phyloP scores from a whole-genome alignment of 2,329 filamentous ascomycete genomes.

The Erysiphe neolycopersici region DNA sequence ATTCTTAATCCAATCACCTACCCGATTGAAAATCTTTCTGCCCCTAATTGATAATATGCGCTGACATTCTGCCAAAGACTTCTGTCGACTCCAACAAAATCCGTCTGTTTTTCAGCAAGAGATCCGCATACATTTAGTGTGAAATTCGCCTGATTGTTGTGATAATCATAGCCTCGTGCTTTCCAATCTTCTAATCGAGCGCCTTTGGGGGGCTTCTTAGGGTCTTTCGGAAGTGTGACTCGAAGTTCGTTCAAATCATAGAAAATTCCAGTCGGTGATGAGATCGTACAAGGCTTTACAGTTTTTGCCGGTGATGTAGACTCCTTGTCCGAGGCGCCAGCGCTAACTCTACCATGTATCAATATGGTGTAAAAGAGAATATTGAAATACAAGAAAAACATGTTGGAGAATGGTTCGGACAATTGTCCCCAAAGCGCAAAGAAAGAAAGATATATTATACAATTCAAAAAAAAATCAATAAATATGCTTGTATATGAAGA shows the following conservation, averaged over 20 bases:
- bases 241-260: conserved; percentile 13
- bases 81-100: conserved; percentile 37
- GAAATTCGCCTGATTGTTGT: conserved; percentile 36
- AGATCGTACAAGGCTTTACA: conserved; percentile 12
- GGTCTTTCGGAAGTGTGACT: conserved; percentile 7
- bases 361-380: conserved; percentile 7
- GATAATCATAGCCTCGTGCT: conserved; percentile 46
- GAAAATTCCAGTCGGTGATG: conserved; percentile 10
- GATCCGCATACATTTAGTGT: conserved; percentile 59
- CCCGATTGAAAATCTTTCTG: conserved; percentile 50
- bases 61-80: conserved; percentile 44
- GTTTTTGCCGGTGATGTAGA: conserved; percentile 3
- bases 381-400: too few relatives aligned
- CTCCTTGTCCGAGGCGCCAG: conserved; percentile 8
- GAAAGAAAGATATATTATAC: too few relatives aligned
- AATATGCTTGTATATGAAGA: too few relatives aligned
- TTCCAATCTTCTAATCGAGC: conserved; percentile 32
- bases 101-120: conserved; percentile 37
- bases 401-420: too few relatives aligned
- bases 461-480: too few relatives aligned
- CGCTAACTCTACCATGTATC: conserved; percentile 7
- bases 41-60: conserved; percentile 44
- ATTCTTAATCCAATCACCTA: conserved; percentile 16
- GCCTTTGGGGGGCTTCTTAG: conserved; percentile 20
- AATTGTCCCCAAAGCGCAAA: too few relatives aligned